A percentile compares a stretch with the other conserved stretches of the same genome.
Evolutionary conservation across 805 yeast genomes (phyloP).

Genomic region (Kluyveromyces siamensis): DNA sequence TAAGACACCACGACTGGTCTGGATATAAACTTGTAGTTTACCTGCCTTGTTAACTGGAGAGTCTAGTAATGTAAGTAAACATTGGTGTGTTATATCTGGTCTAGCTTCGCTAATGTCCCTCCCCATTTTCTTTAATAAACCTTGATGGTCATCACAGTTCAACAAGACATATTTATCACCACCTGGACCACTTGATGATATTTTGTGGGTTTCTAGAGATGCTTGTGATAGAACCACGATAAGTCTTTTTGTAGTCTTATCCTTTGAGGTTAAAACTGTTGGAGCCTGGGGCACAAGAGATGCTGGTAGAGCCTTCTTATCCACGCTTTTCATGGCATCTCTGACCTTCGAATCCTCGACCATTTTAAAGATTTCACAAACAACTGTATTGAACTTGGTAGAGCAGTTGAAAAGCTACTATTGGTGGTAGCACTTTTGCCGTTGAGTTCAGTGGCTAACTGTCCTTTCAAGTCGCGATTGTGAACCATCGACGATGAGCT

Average conservation of each 20-base stretch:
- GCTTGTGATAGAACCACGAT: conserved; percentile 95
- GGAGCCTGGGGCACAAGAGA: conserved; percentile 87
- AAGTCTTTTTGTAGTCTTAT: conserved; percentile 76
- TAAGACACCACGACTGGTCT: conserved; percentile 89
- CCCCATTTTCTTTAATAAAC: conserved; percentile 88
- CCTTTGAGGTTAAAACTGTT: conserved; percentile 66
- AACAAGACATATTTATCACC: conserved; percentile 89
- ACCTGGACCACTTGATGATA: conserved; percentile 66
- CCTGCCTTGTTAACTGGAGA: conserved; percentile 99
- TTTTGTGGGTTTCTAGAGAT: conserved; percentile 88
- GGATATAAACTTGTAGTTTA: conserved; percentile 89
- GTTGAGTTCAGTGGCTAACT: too few species aligned
- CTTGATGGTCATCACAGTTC: conserved; percentile 98
- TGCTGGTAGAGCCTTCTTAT: conserved; percentile 43
- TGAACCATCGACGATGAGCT: background rate
- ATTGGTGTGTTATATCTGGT: conserved; percentile 99
- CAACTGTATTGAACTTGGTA: background rate
- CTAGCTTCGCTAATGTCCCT: conserved; percentile 96
- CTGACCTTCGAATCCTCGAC: conserved; percentile 41
- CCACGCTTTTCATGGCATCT: conserved; percentile 32
- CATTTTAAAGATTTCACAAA: conserved; percentile 19
- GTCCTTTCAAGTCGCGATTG: too few species aligned
- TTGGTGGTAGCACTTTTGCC: background rate
- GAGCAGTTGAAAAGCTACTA: background rate
- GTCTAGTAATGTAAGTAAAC: conserved; percentile 85